Evolutionary conservation across 805 yeast species (phyloP).

Genomic region (Nakazawaea siamensis): DNA sequence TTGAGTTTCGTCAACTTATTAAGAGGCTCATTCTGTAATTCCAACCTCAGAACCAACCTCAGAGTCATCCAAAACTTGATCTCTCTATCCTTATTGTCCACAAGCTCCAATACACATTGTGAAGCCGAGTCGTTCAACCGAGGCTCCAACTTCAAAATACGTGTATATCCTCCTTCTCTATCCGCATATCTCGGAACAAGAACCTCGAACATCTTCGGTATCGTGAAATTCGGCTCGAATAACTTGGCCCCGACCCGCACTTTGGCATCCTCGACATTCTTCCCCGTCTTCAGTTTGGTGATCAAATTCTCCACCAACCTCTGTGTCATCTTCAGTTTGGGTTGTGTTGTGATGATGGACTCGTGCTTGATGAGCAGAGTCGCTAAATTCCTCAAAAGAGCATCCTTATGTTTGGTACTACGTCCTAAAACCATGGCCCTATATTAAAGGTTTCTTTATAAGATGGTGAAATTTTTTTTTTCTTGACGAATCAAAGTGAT

Average conservation of each 20-base stretch:
- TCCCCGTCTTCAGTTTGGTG: slow-evolving; percentile 41
- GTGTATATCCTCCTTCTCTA: slow-evolving; percentile 77
- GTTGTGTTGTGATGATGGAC: slow-evolving; percentile 62
- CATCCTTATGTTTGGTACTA: slow-evolving; percentile 34
- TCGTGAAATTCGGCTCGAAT: slow-evolving; percentile 37
- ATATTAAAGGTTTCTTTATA: too few species aligned
- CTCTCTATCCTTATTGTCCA: slow-evolving; percentile 51
- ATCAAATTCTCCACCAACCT: slow-evolving; percentile 56
- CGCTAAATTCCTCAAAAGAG: slow-evolving; percentile 56
- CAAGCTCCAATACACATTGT: slow-evolving; percentile 80
- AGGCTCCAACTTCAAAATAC: slow-evolving; percentile 77
- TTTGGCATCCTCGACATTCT: slow-evolving; percentile 20
- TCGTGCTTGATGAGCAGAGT: slow-evolving; percentile 65
- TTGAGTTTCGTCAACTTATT: slow-evolving; percentile 50
- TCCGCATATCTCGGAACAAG: slow-evolving; percentile 53
- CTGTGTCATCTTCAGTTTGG: slow-evolving; percentile 67
- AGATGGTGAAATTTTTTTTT: too few species aligned
- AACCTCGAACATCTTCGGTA: slow-evolving; percentile 62
- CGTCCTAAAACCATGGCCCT: slow-evolving; percentile 18
- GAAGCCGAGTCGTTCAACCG: slow-evolving; percentile 87
- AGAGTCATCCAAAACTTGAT: slow-evolving; percentile 72
- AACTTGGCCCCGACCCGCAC: slow-evolving; percentile 27
- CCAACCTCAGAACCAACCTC: slow-evolving; percentile 75
- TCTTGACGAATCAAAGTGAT: too few species aligned
- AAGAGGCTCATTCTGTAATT: slow-evolving; percentile 47